phyloP scores from a whole-genome alignment of 805 yeast genomes.

The Yarrowia deformans region DNA sequence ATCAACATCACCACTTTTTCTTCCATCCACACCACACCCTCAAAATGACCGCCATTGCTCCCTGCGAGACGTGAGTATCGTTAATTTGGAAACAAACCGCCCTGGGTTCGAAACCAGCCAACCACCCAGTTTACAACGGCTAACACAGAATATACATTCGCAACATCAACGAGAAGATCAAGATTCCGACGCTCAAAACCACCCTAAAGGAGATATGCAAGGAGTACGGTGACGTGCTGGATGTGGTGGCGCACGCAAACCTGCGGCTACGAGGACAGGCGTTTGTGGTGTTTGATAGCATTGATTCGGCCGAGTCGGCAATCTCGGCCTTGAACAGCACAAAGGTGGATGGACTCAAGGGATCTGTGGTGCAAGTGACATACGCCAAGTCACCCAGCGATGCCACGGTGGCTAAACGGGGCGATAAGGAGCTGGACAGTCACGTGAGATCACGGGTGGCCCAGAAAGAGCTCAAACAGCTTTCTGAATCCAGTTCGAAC shows the following conservation, averaged over 20 bases:
- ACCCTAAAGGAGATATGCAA: conserved; percentile 56
- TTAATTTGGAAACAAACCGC: too few species aligned
- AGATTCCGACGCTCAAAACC: conserved; percentile 58
- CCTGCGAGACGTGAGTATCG: conserved; percentile 24
- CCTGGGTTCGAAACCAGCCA: too few species aligned
- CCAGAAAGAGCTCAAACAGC: conserved; percentile 43
- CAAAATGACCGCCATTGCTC: conserved; percentile 22
- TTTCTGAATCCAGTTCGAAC: conserved; percentile 1
- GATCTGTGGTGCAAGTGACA: conserved; percentile 58
- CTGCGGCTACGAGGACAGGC: conserved; percentile 84
- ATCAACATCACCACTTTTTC: conserved; percentile 31
- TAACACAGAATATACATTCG: conserved; percentile 60
- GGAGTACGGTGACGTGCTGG: conserved; percentile 58
- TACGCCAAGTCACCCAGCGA: conserved; percentile 61
- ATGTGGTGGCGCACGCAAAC: conserved; percentile 64
- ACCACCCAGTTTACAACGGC: neutral
- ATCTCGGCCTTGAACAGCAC: conserved; percentile 53
- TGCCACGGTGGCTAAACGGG: conserved; percentile 53
- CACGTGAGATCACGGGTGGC: conserved; percentile 45
- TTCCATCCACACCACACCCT: neutral
- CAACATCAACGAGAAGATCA: conserved; percentile 74
- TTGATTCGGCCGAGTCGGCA: conserved; percentile 57
- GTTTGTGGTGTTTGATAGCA: conserved; percentile 63
- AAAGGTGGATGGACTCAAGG: conserved; percentile 52
- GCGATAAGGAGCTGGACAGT: conserved; percentile 42